These are phyloP conservation scores for Nicotiana sylvestris DNA, from an alignment of 257 asterid genomes.

Conservation along the genomic window DNA sequence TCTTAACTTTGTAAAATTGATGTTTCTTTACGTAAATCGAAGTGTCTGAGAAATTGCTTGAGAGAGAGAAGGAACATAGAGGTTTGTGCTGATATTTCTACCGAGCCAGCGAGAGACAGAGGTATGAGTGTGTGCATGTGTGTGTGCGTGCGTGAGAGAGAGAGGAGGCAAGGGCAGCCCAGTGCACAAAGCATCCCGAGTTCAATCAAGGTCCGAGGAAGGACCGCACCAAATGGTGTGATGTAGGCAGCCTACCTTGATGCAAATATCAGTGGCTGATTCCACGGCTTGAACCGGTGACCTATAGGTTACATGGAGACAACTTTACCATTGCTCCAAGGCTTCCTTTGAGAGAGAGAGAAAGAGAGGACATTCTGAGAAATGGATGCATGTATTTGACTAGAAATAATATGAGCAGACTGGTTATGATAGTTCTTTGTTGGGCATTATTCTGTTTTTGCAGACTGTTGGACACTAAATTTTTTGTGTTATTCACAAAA, in stretches of 20 bases:
- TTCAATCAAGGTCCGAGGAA: no score
- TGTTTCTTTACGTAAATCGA: background rate
- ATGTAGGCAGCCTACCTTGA: no score
- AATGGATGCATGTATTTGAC: background rate
- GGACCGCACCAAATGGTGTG: no score
- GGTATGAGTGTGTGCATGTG: background rate
- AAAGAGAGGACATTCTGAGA: background rate
- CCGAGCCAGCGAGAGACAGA: background rate
- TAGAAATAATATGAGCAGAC: background rate
- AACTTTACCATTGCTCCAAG: no score
- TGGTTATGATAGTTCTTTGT: background rate
- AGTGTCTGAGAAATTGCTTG: background rate
- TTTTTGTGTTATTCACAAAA: no score
- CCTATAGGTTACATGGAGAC: no score
- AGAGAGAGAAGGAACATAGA: background rate
- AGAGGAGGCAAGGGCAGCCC: background rate
- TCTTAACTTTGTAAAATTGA: background rate
- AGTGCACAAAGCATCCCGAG: no score
- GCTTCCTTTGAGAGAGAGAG: background rate
- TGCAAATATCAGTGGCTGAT: no score
- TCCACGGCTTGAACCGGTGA: no score
- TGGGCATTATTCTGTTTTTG: background rate
- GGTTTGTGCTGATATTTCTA: background rate
- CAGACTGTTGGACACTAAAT: no score
- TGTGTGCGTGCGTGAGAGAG: background rate